These are phyloP conservation scores for Sphaerulina vaccinii DNA, from an alignment of 2,329 filamentous ascomycete species.

Conservation along the genomic window DNA sequence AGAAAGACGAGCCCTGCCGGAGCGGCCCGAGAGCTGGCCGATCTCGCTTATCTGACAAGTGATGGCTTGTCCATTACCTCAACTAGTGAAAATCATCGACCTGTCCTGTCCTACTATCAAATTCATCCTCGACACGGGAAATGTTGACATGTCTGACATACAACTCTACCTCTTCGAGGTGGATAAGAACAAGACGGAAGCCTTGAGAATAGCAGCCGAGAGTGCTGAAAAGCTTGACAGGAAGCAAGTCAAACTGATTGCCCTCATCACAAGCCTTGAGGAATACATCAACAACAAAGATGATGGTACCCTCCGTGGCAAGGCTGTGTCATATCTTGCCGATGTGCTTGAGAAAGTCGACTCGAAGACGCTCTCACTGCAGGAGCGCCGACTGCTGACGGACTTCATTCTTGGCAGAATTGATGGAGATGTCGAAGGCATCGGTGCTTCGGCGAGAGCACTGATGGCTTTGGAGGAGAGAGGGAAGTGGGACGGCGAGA, in stretches of 20 bases:
- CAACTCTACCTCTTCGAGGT: slow-evolving; percentile 53
- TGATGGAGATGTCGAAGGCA: slow-evolving; percentile 53
- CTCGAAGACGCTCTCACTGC: slow-evolving; percentile 56
- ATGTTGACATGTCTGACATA: slow-evolving; percentile 51
- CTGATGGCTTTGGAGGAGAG: slow-evolving; percentile 59
- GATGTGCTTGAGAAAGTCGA: slow-evolving; percentile 53
- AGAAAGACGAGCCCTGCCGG: too few relatives aligned
- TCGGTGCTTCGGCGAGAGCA: slow-evolving; percentile 59
- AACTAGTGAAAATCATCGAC: slow-evolving; percentile 4
- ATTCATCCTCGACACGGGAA: not conserved
- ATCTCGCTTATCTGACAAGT: too few relatives aligned
- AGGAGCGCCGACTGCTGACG: slow-evolving; percentile 60
- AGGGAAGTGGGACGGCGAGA: slow-evolving; percentile 59
- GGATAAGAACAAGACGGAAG: slow-evolving; percentile 50
- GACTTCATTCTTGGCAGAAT: slow-evolving; percentile 65
- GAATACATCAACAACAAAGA: slow-evolving; percentile 66
- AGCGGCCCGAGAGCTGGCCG: too few relatives aligned
- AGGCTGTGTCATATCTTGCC: slow-evolving; percentile 54
- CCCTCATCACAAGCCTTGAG: slow-evolving; percentile 62
- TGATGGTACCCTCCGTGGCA: slow-evolving; percentile 59
- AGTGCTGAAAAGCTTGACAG: slow-evolving; percentile 54
- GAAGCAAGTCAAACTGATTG: slow-evolving; percentile 60
- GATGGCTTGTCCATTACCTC: too few relatives aligned
- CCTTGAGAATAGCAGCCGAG: slow-evolving; percentile 43
- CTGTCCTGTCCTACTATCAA: not conserved